These are phyloP conservation scores for Fonsecaea nubica DNA, from an alignment of 2,329 filamentous ascomycete genomes.

Conservation along the genomic window DNA sequence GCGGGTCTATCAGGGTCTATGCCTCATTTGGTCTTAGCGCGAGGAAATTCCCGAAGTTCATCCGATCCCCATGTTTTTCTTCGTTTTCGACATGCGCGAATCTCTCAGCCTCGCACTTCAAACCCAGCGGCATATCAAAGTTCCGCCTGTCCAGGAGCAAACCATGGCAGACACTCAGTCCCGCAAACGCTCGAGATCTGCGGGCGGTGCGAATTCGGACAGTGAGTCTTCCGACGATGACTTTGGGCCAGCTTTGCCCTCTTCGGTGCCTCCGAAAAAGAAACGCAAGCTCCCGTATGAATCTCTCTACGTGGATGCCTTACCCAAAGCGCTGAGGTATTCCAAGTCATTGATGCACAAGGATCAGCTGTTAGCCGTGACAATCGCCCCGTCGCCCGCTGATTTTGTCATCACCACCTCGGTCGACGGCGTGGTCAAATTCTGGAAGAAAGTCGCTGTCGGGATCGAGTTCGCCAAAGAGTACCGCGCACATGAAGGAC, in stretches of 20 bases:
- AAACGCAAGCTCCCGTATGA: conserved; percentile 93
- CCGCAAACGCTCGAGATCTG: conserved; percentile 31
- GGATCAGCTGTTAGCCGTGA: conserved; percentile 87
- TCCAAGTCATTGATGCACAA: conserved; percentile 98
- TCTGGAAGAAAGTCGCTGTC: conserved; percentile 94
- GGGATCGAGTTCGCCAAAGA: conserved; percentile 98
- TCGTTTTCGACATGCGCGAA: not conserved
- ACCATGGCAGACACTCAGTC: conserved; percentile 29
- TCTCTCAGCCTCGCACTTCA: conserved; percentile 4
- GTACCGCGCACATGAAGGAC: conserved; percentile 86
- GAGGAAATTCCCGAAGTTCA: not conserved
- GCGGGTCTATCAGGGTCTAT: no score
- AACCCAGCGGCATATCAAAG: not conserved
- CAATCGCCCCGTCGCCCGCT: conserved; percentile 79
- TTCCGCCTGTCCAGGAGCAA: not conserved
- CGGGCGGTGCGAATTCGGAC: conserved; percentile 16
- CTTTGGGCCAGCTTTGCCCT: conserved; percentile 90
- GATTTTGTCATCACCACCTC: conserved; percentile 97
- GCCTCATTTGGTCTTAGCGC: not conserved
- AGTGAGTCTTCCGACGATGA: conserved; percentile 77
- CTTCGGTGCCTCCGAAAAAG: conserved; percentile 79
- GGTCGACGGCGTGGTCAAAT: conserved; percentile 94
- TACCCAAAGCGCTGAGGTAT: conserved; percentile 81
- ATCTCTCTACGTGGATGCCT: conserved; percentile 89
- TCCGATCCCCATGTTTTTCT: not conserved